A percentile compares a stretch with the other conserved stretches of the same genome.
Conservation (phyloP, 495 filamentous ascomycete genomes). For the Penicillium longicatenatum region DNA sequence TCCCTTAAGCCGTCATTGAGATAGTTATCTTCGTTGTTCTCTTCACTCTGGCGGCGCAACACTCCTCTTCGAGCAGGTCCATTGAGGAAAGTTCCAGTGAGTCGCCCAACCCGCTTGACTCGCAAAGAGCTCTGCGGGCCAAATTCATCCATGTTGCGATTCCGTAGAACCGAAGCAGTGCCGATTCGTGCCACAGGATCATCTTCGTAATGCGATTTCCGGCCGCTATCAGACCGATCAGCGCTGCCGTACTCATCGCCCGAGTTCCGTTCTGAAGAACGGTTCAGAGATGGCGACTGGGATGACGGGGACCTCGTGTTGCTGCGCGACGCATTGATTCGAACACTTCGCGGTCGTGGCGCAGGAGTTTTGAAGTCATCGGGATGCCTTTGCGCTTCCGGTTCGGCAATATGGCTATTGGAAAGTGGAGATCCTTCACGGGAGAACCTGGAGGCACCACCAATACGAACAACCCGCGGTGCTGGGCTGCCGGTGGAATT, state of each 20-base stretch:
- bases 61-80: conserved; percentile 73
- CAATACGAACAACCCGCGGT: conserved; percentile 61
- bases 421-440: conserved; percentile 39
- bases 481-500: conserved; percentile 47
- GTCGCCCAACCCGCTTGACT: conserved; percentile 70
- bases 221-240: conserved; percentile 47
- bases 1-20: conserved; percentile 35
- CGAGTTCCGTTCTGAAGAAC: conserved; percentile 38
- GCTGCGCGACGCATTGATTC: conserved; percentile 52
- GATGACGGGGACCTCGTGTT: conserved; percentile 41
- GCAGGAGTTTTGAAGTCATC: conserved; percentile 69
- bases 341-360: conserved; percentile 62
- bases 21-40: conserved; percentile 53
- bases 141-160: conserved; percentile 53
- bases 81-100: conserved; percentile 71
- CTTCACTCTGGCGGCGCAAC: conserved; percentile 70
- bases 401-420: conserved; percentile 34
- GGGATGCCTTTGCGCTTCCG: conserved; percentile 27
- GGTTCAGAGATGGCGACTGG: conserved; percentile 40
- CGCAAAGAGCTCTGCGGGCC: conserved; percentile 69
- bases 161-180: conserved; percentile 52
- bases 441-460: conserved; percentile 38
- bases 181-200: conserved; percentile 50
- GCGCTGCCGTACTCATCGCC: conserved; percentile 42
- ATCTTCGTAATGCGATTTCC: conserved; percentile 42